Evolutionary conservation across 306 rosid genomes (phyloP), one percentile per base, ranked within the genome.

Genomic region (Cucumis sativus): DNA sequence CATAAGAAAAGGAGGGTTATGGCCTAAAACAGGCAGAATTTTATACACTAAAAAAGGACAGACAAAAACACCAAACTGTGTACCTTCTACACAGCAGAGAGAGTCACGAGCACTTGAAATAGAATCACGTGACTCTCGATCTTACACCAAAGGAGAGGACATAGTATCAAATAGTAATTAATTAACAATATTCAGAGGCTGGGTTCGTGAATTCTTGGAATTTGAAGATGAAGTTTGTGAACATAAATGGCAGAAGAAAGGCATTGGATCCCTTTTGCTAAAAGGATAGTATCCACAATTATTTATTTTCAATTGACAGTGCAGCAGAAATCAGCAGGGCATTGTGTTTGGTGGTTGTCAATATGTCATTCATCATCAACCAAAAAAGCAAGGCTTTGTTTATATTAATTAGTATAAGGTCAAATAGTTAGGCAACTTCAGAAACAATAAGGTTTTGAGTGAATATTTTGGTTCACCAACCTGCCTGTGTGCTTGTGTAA

Each of bases 211-310:
- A 33, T 37, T 37, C 69, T 63, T 62, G n/a, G 49, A 40, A 67
- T 67, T 40, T 67, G 17, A 67, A 41, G 54, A 67, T 67, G 25
- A 39, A n/a, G 7, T 37, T 65, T 65, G 51, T 43, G 49, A 8
- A 33, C 37, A 3, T 33, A 33, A 66, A n/a, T 66, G 43, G 55
- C 35, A 67, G 74, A 41, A 20, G 6, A 39, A 20, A 67, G 69
- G 69, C 74, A 67, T 67, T n/a, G 74, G 74, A 67, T 67, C 17
- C 74, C 74, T 67, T 67, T 67, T n/a, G 2, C 16, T 40, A 17
- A 39, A 66, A 39, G 4, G 51, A 12, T 16, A 35, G 25, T 0
- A 65, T 8, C n/a, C 13, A 7, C 8, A 37, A 35, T 65, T 37
- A 18, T 37, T 65, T 65, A 35, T 37, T 47, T 47, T 35, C 25